Evolutionary conservation across 2,329 filamentous ascomycete genomes (phyloP), one percentile per base, ranked within the genome.

Genomic region (Aspergillus aculeatinus): DNA sequence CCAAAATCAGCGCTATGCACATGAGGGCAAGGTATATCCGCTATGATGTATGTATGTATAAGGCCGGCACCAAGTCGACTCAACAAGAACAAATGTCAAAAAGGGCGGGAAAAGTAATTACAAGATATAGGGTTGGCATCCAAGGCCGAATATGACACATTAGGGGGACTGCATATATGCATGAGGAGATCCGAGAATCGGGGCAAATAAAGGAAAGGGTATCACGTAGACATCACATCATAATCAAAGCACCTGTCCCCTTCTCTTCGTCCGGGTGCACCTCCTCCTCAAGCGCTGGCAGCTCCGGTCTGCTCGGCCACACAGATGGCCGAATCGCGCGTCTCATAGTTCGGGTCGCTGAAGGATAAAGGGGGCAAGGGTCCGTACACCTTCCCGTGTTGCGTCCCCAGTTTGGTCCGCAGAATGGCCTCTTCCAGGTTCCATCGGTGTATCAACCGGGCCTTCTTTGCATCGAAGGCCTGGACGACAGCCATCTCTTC

Each of bases 341-440:
- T 70, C 16, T 72, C 71, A 29, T 66, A 62, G 21, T 64, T 62
- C 11, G 65, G 48, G 35, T 64, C 62, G n/a, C 50, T 64, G 51
- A 79, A 78, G 5, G 73, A 69, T 6, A 78, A 59, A 12, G 70
- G 70, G 9, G 78, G 77, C 21, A 80, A 63, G 0, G 77, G 73
- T 3, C 74, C 75, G 61, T 78, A 78, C 11, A 66, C 64, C 48
- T 71, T 64, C 9, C 72, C 73, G 51, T 74, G 69, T 25, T 74
- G 63, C 47, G 67, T 60, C 65, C 80, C 77, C 11, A 79, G 65
- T 44, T 71, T 74, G 29, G 70, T 74, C 12, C 76, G 73, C 49
- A 75, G 50, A 50, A 80, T 74, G n/a, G 74, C 72, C 60, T 79
- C 77, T 65, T 80, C 76, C 14, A 79, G 67, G 51, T 70, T 68